A percentile compares a stretch with the other conserved stretches of the same genome.
These are phyloP conservation scores for Cystobasidium pallidum DNA, from an alignment of 1,284 basidiomycete genomes.

Conservation along the genomic window DNA sequence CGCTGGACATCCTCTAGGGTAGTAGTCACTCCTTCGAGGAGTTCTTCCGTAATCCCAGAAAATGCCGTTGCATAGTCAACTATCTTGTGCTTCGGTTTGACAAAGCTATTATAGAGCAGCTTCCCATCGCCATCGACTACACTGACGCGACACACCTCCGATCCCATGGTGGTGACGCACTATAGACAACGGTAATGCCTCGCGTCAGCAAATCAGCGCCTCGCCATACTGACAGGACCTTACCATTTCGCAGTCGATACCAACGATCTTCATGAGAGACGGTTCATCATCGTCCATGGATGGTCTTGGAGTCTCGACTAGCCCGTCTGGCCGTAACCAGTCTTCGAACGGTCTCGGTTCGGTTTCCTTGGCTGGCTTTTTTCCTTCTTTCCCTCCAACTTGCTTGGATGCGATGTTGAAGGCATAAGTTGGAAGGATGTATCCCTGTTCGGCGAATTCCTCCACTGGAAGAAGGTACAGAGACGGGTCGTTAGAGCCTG, in stretches of 20 bases:
- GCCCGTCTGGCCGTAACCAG: slow-evolving; percentile 55
- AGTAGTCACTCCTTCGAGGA: slow-evolving; percentile 69
- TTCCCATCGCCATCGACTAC: slow-evolving; percentile 73
- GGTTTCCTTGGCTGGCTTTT: slow-evolving; percentile 12
- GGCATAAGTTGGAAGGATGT: slow-evolving; percentile 78
- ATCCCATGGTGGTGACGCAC: slow-evolving; percentile 83
- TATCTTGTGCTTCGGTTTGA: slow-evolving; percentile 79
- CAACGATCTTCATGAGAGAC: slow-evolving; percentile 55
- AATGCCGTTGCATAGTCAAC: slow-evolving; percentile 86
- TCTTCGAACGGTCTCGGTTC: slow-evolving; percentile 44
- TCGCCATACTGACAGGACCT: slow-evolving; percentile 47
- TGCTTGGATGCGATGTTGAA: slow-evolving; percentile 59
- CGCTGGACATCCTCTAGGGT: slow-evolving; percentile 75
- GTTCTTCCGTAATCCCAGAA: slow-evolving; percentile 83
- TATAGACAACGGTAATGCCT: slow-evolving; percentile 54
- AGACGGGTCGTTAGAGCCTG: slow-evolving; percentile 60
- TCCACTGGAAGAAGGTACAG: slow-evolving; percentile 74
- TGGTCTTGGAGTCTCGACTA: slow-evolving; percentile 70
- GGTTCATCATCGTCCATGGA: slow-evolving; percentile 49
- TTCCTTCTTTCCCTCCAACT: slow-evolving; percentile 26
- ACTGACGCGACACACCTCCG: slow-evolving; percentile 80
- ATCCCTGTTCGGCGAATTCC: slow-evolving; percentile 89
- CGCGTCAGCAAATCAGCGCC: no score
- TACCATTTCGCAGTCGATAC: slow-evolving; percentile 93
- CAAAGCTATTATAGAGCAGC: slow-evolving; percentile 80